These are phyloP conservation scores for Phylloporus sp. DNA, from an alignment of 768 basidiomycete genomes.

Conservation along the genomic window DNA sequence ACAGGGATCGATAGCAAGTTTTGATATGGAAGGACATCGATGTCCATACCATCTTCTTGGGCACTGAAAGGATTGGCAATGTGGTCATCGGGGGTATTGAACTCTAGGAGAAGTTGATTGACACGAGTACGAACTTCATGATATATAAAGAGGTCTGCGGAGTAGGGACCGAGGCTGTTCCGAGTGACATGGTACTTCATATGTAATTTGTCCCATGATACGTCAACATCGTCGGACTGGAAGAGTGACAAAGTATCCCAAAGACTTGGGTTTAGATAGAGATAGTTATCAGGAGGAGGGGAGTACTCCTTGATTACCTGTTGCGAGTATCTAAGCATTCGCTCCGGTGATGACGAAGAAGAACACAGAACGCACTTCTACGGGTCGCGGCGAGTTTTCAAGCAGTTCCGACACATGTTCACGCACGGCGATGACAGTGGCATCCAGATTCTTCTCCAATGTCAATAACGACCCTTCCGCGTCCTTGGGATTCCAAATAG, in stretches of 20 bases:
- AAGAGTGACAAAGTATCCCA: conserved; percentile 49
- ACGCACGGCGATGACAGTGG: conserved; percentile 70
- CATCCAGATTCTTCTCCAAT: conserved; percentile 67
- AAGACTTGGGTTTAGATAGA: conserved; percentile 52
- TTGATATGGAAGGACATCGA: conserved; percentile 21
- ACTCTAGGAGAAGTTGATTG: conserved; percentile 34
- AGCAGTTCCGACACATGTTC: conserved; percentile 63
- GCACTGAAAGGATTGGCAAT: conserved; percentile 12
- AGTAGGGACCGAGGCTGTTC: conserved; percentile 64
- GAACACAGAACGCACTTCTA: conserved; percentile 45
- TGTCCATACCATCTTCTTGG: conserved; percentile 24
- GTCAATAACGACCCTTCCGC: conserved; percentile 55
- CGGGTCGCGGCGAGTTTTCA: conserved; percentile 56
- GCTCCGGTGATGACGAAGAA: neutral
- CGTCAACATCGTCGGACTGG: conserved; percentile 33
- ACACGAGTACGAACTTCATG: conserved; percentile 53
- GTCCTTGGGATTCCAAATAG: conserved; percentile 75
- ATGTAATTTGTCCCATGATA: conserved; percentile 57
- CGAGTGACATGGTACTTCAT: conserved; percentile 58
- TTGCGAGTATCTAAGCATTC: neutral
- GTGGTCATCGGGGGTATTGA: conserved; percentile 17
- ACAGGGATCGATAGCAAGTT: conserved; percentile 29
- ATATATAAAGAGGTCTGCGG: conserved; percentile 68
- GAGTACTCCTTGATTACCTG: conserved; percentile 58
- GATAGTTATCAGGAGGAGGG: conserved; percentile 45